A percentile compares a stretch with the other conserved stretches of the same genome.
phyloP scores from a whole-genome alignment of 1,284 basidiomycete species.

The Polyporus tsugae region DNA sequence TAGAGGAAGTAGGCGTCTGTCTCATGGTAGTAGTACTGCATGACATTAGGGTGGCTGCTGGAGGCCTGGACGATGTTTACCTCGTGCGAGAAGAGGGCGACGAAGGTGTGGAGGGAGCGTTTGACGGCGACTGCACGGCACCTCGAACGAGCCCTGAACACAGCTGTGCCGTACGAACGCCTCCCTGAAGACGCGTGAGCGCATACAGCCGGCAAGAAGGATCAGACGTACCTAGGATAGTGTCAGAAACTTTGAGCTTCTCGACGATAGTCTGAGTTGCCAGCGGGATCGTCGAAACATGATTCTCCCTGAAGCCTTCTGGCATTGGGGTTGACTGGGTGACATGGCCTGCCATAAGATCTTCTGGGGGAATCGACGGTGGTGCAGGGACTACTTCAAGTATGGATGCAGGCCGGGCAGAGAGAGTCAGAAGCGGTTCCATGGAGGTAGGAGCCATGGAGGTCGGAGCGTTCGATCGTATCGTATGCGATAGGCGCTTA shows the following conservation, averaged over 20 bases:
- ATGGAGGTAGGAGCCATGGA: too few species aligned
- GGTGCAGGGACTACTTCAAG: too few species aligned
- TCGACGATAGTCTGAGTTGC: too few species aligned
- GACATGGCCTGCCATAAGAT: too few species aligned
- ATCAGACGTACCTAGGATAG: slow-evolving; percentile 71
- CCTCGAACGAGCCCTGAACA: slow-evolving; percentile 95
- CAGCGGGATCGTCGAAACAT: too few species aligned
- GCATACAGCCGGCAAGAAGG: background rate
- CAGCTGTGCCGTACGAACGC: slow-evolving; percentile 96
- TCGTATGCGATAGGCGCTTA: too few species aligned
- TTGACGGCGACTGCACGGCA: slow-evolving; percentile 97
- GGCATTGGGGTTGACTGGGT: too few species aligned
- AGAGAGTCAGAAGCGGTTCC: too few species aligned
- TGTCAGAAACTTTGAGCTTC: slow-evolving; percentile 54
- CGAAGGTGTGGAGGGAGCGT: slow-evolving; percentile 93
- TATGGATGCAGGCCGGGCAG: too few species aligned
- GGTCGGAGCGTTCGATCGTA: too few species aligned
- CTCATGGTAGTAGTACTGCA: slow-evolving; percentile 98
- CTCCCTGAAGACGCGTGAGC: slow-evolving; percentile 65
- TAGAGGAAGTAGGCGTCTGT: slow-evolving; percentile 93
- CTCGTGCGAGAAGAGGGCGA: slow-evolving; percentile 93
- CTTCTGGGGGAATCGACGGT: too few species aligned
- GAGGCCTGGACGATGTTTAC: slow-evolving; percentile 94
- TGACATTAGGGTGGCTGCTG: slow-evolving; percentile 98
- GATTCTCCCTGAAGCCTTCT: too few species aligned